Percentiles rank a stretch among this genome's conserved stretches.
These are phyloP conservation scores for Ustilago xerochloae DNA, from an alignment of 1,284 basidiomycete species.

Conservation along the genomic window DNA sequence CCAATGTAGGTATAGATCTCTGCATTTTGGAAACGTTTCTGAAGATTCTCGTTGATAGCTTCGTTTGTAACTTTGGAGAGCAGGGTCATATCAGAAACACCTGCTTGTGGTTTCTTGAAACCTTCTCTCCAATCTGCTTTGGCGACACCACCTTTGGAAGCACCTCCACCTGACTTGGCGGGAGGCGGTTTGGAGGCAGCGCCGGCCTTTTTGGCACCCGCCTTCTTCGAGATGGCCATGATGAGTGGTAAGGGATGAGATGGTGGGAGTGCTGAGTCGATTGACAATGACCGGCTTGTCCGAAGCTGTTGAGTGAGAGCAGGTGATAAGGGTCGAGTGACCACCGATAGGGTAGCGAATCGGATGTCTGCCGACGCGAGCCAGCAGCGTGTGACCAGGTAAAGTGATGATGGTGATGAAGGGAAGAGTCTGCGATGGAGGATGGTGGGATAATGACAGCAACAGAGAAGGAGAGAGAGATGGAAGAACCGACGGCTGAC, in stretches of 20 bases:
- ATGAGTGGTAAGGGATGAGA: conserved; percentile 1
- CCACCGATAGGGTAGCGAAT: too few relatives aligned
- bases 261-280: background rate
- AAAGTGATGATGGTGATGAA: background rate
- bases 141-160: conserved; percentile 61
- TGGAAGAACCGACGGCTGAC: background rate
- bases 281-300: background rate
- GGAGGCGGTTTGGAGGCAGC: conserved; percentile 53
- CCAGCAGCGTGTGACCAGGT: background rate
- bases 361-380: background rate
- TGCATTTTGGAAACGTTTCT: conserved; percentile 90
- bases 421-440: background rate
- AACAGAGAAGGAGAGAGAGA: background rate
- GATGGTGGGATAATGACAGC: background rate
- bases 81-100: conserved; percentile 98
- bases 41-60: conserved; percentile 95
- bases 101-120: conserved; percentile 73
- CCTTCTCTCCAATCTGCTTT: conserved; percentile 68
- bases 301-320: background rate
- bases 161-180: conserved; percentile 31
- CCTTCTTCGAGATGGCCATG: conserved; percentile 68
- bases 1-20: conserved; percentile 99
- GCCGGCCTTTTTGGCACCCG: conserved; percentile 59
- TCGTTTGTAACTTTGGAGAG: conserved; percentile 97
- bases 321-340: too few relatives aligned